A percentile compares a stretch with the other conserved stretches of the same genome.
Evolutionary conservation across 2,329 filamentous ascomycete genomes (phyloP).

Genomic region (Xylaria sp.): DNA sequence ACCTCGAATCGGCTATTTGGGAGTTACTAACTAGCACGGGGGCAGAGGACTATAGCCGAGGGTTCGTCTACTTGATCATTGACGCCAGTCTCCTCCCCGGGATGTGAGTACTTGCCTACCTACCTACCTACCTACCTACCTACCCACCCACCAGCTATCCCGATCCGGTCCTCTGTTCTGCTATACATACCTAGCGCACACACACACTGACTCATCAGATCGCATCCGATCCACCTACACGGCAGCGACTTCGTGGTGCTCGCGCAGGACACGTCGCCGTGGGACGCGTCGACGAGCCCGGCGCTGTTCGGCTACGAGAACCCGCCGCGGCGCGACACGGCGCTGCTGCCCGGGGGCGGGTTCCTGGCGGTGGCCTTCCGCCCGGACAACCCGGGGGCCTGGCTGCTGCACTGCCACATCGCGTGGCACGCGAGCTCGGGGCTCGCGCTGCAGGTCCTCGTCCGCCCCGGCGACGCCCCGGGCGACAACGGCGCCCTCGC

Average conservation of each 20-base stretch:
- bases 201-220: constrained; percentile 25
- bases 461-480: constrained; percentile 14
- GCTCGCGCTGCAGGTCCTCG: constrained; percentile 32
- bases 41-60: constrained; percentile 20
- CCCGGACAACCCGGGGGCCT: constrained; percentile 9
- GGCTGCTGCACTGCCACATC: constrained; percentile 34
- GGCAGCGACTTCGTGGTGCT: constrained; percentile 54
- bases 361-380: constrained; percentile 4
- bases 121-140: constrained; percentile 20
- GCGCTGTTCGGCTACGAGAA: constrained; percentile 18
- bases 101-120: constrained; percentile 23
- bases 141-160: too few species aligned
- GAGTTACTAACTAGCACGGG: background rate
- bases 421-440: constrained; percentile 33
- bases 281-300: constrained; percentile 6
- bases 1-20: background rate
- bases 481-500: constrained; percentile 7
- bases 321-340: constrained; percentile 11
- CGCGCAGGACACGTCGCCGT: constrained; percentile 29
- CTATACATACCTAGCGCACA: too few species aligned
- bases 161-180: too few species aligned
- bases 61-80: constrained; percentile 27
- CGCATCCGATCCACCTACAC: constrained; percentile 54
- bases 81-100: constrained; percentile 3
- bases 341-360: background rate